Evolutionary conservation across 495 filamentous ascomycete genomes (phyloP).

Genomic region (Collariella sp.): DNA sequence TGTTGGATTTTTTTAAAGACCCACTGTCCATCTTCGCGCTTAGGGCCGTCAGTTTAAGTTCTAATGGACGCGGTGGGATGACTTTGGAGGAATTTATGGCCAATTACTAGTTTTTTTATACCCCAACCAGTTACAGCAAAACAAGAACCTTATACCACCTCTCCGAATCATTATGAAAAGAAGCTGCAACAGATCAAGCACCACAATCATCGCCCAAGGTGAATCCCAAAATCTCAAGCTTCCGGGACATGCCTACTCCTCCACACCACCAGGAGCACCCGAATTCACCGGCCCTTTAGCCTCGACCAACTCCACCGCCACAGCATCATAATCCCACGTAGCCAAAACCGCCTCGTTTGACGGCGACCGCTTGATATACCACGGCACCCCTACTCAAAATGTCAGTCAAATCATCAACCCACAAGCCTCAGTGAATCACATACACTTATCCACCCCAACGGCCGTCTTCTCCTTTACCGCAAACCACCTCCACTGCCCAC

Average conservation of each 20-base stretch:
- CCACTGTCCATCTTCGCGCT: too few relatives aligned
- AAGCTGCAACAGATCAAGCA: too few relatives aligned
- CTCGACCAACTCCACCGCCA: slow-evolving; percentile 14
- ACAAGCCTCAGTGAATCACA: background rate
- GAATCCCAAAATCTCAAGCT: too few relatives aligned
- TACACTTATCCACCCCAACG: slow-evolving; percentile 9
- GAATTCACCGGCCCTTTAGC: slow-evolving; percentile 15
- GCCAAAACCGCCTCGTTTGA: slow-evolving; percentile 8
- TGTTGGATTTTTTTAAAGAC: too few relatives aligned
- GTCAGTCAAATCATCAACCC: background rate
- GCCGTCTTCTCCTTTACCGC: slow-evolving; percentile 13
- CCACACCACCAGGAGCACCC: slow-evolving; percentile 15
- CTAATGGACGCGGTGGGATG: too few relatives aligned
- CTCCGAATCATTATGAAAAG: too few relatives aligned
- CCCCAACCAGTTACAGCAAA: too few relatives aligned
- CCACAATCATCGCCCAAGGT: too few relatives aligned
- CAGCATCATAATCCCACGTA: slow-evolving; percentile 10
- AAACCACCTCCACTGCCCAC: slow-evolving; percentile 12
- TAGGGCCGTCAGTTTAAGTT: too few relatives aligned
- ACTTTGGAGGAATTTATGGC: too few relatives aligned
- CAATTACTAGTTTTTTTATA: too few relatives aligned
- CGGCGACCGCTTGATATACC: slow-evolving; percentile 11
- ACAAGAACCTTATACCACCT: too few relatives aligned
- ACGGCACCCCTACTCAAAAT: slow-evolving; percentile 7
- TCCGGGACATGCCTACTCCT: slow-evolving; percentile 12